Conservation (phyloP, 257 asterid genomes). For the Leptodermis oblonga region DNA sequence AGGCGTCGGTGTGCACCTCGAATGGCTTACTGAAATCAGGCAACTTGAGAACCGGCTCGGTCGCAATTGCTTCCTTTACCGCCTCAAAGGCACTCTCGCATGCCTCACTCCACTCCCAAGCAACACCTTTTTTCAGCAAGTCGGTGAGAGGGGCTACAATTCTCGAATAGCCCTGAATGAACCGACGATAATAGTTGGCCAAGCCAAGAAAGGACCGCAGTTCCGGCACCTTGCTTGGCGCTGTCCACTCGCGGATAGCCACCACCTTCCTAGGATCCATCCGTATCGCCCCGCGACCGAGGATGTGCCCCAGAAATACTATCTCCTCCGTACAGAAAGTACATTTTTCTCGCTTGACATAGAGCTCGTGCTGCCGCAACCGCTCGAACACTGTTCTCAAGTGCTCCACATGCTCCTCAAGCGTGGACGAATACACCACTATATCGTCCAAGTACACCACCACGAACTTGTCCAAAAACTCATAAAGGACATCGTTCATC, state of each 20-base stretch:
- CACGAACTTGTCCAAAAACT: neutral
- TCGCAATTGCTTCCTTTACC: neutral
- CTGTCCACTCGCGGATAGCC: neutral
- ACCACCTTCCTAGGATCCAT: neutral
- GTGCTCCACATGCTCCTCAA: neutral
- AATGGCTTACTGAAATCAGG: neutral
- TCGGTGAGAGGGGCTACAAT: too few species aligned
- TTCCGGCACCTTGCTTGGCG: neutral
- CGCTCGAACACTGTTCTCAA: neutral
- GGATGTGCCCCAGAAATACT: neutral
- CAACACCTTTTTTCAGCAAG: too few species aligned
- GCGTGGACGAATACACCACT: neutral
- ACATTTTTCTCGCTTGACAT: neutral
- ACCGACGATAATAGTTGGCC: neutral
- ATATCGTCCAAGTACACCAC: neutral
- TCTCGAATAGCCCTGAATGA: too few species aligned
- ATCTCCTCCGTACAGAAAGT: neutral
- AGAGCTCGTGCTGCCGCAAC: neutral
- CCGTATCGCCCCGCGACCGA: neutral
- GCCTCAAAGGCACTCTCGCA: neutral
- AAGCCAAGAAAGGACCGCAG: neutral
- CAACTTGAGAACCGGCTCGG: neutral
- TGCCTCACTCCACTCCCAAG: too few species aligned
- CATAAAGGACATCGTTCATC: too few species aligned
- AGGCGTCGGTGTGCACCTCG: neutral